Evolutionary conservation across 495 filamentous ascomycete species (phyloP), one percentile per base, ranked within the genome.

Genomic region (Lindgomyces ingoldianus): DNA sequence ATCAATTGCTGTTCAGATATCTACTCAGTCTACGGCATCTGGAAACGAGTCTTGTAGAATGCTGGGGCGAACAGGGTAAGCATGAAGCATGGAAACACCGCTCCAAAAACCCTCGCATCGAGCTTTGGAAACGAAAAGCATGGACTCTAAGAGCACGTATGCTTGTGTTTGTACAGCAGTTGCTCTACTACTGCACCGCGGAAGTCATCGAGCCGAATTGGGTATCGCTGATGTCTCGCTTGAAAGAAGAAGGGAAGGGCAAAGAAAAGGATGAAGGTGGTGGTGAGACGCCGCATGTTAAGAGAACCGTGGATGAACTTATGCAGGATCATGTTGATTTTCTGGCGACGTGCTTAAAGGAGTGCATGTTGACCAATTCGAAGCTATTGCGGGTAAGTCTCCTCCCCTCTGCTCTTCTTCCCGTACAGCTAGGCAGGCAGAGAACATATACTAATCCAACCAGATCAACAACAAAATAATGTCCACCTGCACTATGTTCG

Each of bases 241-340:
- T 98, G 12, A 87, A 86, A n/a, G 78, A 78, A 41, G 81, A 79
- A 16, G 81, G 81, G 0, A 80, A 78, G 44, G 56, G 77, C 54
- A 71, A 65, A 21, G 71, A 18, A 51, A 63, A 80, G 21, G 67
- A 60, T 11, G 65, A 57, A 25, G 62, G 67, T 6, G 14, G 14
- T 39, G 33, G 33, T 22, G 49, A 26, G 0, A 29, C 76, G 4
- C 77, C 78, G 54, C 76, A 85, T 73, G 80, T 79, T 46, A 91
- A 90, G 61, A 82, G 92, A 41, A 98, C 94, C 0, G 95, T 98
- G 16, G 94, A 98, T 68, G 91, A 97, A 74, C 77, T 98, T 70
- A 98, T 98, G 94, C 91, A 98, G 75, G 93, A 98, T 74, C 94
- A 98, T 80, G 93, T 98, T 29, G 94, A 98, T 76, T 98, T 98